Percentiles rank a stretch among this genome's conserved stretches.
These are phyloP conservation scores for Closterium sp. DNA, from an alignment of 139 green algal genomes.

Conservation along the genomic window DNA sequence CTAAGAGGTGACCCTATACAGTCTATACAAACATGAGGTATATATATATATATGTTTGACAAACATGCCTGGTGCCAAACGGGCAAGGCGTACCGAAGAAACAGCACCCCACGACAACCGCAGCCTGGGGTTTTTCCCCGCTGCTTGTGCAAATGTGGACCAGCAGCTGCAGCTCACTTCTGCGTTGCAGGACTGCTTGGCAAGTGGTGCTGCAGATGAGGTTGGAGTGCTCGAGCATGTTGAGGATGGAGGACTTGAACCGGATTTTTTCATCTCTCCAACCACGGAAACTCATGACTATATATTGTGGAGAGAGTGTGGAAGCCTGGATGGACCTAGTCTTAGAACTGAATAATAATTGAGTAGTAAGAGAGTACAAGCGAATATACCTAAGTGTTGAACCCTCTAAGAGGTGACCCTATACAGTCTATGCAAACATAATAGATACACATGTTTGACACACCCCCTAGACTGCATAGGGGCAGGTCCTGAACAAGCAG, in stretches of 20 bases:
- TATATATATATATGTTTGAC: no score
- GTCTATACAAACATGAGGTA: no score
- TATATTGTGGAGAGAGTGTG: background rate
- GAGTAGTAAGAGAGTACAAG: no score
- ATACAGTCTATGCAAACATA: no score
- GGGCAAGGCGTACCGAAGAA: background rate
- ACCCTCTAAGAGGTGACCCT: no score
- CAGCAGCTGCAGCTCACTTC: background rate
- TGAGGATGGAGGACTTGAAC: background rate
- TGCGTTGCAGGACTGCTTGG: background rate
- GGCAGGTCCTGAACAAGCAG: no score
- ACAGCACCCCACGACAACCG: background rate
- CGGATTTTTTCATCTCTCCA: background rate
- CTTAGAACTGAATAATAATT: no score
- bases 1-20: no score
- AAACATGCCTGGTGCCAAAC: background rate
- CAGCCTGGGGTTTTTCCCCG: background rate
- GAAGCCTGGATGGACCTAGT: background rate
- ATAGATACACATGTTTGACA: no score
- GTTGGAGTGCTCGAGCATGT: no score
- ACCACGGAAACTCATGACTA: background rate
- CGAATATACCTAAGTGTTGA: no score
- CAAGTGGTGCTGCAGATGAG: background rate
- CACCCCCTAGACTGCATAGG: no score
- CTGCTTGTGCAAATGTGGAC: background rate